These are phyloP conservation scores for Gaillardinia entomophila DNA, from an alignment of 805 yeast genomes.

Conservation along the genomic window DNA sequence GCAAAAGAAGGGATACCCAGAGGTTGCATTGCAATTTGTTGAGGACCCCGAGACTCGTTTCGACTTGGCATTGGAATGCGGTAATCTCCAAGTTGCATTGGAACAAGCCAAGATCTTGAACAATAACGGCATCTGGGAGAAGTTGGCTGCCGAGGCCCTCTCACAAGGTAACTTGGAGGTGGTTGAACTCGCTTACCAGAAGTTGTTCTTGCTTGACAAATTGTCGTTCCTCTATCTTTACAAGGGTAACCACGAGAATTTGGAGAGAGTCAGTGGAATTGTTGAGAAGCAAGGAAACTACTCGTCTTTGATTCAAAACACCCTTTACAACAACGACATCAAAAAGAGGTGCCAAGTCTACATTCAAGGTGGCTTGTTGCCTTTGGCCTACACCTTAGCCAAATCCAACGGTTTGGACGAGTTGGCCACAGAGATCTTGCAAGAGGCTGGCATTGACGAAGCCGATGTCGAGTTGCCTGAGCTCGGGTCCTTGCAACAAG, in stretches of 20 bases:
- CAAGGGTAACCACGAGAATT: conserved; percentile 73
- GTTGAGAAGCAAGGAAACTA: conserved; percentile 84
- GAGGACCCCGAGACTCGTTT: conserved; percentile 95
- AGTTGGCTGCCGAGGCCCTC: conserved; percentile 79
- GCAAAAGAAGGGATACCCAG: conserved; percentile 94
- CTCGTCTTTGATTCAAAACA: conserved; percentile 75
- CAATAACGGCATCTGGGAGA: conserved; percentile 67
- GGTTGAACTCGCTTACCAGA: conserved; percentile 85
- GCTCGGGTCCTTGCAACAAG: conserved; percentile 32
- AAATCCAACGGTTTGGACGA: conserved; percentile 77
- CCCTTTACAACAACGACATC: conserved; percentile 69
- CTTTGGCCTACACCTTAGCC: conserved; percentile 92
- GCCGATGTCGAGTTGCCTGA: conserved; percentile 63
- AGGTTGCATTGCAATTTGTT: conserved; percentile 94
- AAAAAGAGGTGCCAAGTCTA: conserved; percentile 71
- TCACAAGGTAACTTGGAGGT: conserved; percentile 82
- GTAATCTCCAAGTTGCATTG: conserved; percentile 81
- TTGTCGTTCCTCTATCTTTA: conserved; percentile 81
- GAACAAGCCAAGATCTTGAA: conserved; percentile 80
- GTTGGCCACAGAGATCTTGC: conserved; percentile 65
- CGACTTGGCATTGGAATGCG: conserved; percentile 91
- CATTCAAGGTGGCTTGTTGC: conserved; percentile 71
- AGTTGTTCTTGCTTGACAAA: conserved; percentile 79
- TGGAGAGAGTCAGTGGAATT: conserved; percentile 80
- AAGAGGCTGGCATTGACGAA: conserved; percentile 60